Base-by-base conservation (phyloP, 2,329 filamentous ascomycete species). In the Paecilomyces sp. region DNA sequence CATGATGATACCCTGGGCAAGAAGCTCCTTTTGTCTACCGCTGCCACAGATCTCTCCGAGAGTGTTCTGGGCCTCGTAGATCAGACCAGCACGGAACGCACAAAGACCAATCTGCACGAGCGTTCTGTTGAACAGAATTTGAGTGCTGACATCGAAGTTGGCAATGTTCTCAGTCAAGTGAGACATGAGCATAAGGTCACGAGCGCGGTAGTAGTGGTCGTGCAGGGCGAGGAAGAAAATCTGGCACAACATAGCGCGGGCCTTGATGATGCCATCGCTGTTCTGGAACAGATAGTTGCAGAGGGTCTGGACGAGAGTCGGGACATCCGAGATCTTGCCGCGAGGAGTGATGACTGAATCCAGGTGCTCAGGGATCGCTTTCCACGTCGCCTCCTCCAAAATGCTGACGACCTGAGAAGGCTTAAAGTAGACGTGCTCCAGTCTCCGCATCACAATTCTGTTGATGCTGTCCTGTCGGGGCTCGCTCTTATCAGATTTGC, bases 381-480 rank as follows among this genome's bases (percentile, higher is more conserved):
- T 94, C 92, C 93, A 97, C 66, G 89, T 89, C 77, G 92, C 93
- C 74, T 96, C 91, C 79, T 99, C 94, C 54, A 97, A 86, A 59
- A 96, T 96, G 74, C 88, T 89, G 70, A 97, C 88, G 54, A 99
- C 93, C 77, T 93, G 89, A 11, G 92, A 85, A 59, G 94, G 94
- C 88, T 99, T 99, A 86, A 97, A 99, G 83, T 99, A 99, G 70
- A 97, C 85, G 77, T 99, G 95, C 79, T 99, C 95, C 65, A 99
- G 80, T 68, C 95, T 87, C 71, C 94, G 88, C 86, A 97, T 96
- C 67, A 97, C 85, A 58, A 97, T 86, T 61, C 94, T 88, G 83
- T 97, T 99, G 64, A 96, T 77, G 72, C 87, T 91, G 64, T 97
- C 93, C 76, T 97, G 91, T 28, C 89, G 83, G 47, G 88, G 82